These are phyloP conservation scores for Keithomyces neogunnii DNA, from an alignment of 2,329 filamentous ascomycete species.

Conservation along the genomic window DNA sequence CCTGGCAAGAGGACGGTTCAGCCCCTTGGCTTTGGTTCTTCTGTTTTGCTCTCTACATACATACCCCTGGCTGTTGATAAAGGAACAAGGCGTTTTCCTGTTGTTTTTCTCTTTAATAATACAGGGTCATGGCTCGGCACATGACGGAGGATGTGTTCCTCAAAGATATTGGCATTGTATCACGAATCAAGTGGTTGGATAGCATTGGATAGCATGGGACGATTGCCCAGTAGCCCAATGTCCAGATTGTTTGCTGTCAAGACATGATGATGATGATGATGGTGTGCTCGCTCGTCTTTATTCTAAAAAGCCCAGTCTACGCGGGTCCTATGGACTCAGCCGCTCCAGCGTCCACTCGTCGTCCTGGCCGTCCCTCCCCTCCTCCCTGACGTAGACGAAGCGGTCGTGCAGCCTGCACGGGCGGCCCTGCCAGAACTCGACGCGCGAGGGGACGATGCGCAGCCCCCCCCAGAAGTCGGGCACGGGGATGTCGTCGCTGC, in stretches of 20 bases:
- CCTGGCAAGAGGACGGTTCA: neutral
- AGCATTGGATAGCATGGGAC: neutral
- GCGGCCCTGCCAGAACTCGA: slow-evolving; percentile 97
- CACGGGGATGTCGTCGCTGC: slow-evolving; percentile 71
- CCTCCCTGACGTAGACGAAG: slow-evolving; percentile 69
- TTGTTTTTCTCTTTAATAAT: neutral
- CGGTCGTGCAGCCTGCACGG: slow-evolving; percentile 87
- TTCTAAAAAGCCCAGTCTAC: neutral
- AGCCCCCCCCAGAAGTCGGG: slow-evolving; percentile 93
- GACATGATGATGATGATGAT: neutral
- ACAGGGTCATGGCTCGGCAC: neutral
- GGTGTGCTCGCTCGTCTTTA: neutral
- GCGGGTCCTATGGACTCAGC: slow-evolving; percentile 52
- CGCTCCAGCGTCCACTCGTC: slow-evolving; percentile 60
- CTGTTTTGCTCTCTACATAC: slow-evolving; percentile 11
- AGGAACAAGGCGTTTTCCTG: neutral
- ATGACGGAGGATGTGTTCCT: neutral
- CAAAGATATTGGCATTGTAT: neutral
- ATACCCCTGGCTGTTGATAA: slow-evolving; percentile 16
- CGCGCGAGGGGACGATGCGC: slow-evolving; percentile 71
- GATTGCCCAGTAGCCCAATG: no score
- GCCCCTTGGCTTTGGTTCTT: neutral
- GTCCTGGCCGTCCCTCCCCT: slow-evolving; percentile 21
- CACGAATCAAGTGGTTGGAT: neutral
- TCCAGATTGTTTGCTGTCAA: neutral